Conservation (phyloP, 768 basidiomycete species). For the Lactifluus rugatus region DNA sequence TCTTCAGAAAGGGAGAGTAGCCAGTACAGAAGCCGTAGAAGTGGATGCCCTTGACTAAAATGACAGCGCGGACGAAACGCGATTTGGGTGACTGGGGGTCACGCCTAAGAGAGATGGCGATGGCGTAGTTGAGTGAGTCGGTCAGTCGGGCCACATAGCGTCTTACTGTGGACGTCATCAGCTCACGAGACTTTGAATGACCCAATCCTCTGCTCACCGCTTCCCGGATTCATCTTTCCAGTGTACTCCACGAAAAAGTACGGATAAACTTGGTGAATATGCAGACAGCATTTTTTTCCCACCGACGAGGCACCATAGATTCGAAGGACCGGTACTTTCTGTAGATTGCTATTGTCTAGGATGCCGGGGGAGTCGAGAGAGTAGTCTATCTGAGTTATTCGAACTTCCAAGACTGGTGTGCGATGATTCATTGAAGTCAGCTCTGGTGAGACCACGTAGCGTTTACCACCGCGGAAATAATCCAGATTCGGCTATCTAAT, state of each 20-base stretch:
- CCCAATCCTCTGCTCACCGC: constrained; percentile 40
- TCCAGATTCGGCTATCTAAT: not conserved
- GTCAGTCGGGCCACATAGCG: constrained; percentile 59
- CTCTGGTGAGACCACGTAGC: not conserved
- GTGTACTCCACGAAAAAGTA: constrained; percentile 86
- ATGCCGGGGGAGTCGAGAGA: constrained; percentile 44
- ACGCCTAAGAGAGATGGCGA: constrained; percentile 71
- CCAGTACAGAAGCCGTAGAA: constrained; percentile 92
- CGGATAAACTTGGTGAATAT: constrained; percentile 90
- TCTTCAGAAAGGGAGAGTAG: constrained; percentile 83
- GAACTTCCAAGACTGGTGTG: constrained; percentile 29
- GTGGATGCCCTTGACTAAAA: constrained; percentile 87
- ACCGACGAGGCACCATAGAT: constrained; percentile 77
- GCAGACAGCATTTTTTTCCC: constrained; percentile 73
- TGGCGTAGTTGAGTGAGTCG: constrained; percentile 74
- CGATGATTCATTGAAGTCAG: not conserved
- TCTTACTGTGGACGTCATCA: constrained; percentile 43
- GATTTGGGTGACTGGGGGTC: constrained; percentile 50
- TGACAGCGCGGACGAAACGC: constrained; percentile 61
- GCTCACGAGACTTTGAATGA: not conserved
- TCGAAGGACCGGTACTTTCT: constrained; percentile 67
- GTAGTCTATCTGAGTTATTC: constrained; percentile 56
- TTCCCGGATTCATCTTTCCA: constrained; percentile 49
- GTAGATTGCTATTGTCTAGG: constrained; percentile 53
- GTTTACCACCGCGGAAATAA: not conserved